Conservation (phyloP, 2,329 filamentous ascomycete species). For the Elsinoe perseae region DNA sequence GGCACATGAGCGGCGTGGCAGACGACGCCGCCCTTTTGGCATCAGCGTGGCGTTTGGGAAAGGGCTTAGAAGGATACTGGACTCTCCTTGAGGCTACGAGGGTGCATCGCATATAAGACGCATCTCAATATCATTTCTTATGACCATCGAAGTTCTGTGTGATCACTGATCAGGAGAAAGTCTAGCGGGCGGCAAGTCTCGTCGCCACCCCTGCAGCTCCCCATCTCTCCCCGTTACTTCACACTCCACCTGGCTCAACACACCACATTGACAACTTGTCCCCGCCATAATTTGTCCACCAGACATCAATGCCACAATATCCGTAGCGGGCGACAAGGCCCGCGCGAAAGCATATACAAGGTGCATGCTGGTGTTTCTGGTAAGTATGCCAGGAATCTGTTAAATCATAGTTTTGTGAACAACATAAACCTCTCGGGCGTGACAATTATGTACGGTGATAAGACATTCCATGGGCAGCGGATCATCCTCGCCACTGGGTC, state of each 20-base stretch:
- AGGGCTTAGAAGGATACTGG: not conserved
- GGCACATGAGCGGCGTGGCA: not conserved
- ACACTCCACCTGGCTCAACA: no score
- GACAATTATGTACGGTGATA: not conserved
- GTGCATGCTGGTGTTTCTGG: not conserved
- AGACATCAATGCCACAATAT: not conserved
- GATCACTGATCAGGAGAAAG: no score
- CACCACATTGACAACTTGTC: no score
- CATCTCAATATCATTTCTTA: not conserved
- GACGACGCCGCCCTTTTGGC: not conserved
- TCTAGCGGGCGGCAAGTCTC: not conserved
- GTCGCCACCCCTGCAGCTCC: no score
- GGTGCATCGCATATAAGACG: not conserved
- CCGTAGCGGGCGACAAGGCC: not conserved
- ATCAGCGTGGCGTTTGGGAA: conserved; percentile 8
- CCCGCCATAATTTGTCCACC: no score
- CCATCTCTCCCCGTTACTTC: no score
- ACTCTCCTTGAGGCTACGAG: not conserved
- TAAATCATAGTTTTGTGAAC: not conserved
- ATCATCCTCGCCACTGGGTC: not conserved
- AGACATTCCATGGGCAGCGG: not conserved
- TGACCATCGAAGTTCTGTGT: not conserved
- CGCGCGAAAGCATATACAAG: not conserved
- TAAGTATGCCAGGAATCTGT: not conserved
- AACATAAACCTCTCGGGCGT: not conserved